These are phyloP conservation scores for Cercospora sp. DNA, from an alignment of 2,329 filamentous ascomycete species.

Conservation along the genomic window DNA sequence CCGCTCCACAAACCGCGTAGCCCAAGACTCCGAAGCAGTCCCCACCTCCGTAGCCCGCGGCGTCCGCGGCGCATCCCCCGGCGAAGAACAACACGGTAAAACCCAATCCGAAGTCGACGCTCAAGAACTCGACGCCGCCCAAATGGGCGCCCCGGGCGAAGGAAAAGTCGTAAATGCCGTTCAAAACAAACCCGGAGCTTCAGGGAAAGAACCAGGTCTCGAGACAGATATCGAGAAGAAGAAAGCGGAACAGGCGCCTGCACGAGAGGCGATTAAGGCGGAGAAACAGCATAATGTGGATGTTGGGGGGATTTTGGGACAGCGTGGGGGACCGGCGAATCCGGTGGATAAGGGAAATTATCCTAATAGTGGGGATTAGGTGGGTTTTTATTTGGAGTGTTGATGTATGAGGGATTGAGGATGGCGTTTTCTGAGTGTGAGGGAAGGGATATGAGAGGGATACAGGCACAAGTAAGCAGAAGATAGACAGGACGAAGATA, in stretches of 20 bases:
- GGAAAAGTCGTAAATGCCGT: conserved; percentile 48
- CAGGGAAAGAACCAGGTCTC: conserved; percentile 43
- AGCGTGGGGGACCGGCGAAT: conserved; percentile 49
- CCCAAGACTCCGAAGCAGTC: conserved; percentile 39
- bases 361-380: conserved; percentile 29
- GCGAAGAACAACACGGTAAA: conserved; percentile 46
- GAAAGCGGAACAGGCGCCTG: conserved; percentile 51
- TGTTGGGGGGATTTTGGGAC: conserved; percentile 47
- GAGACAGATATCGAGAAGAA: conserved; percentile 52
- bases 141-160: conserved; percentile 52
- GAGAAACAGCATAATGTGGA: conserved; percentile 41
- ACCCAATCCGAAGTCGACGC: conserved; percentile 46
- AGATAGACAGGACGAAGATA: not conserved
- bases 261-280: conserved; percentile 44
- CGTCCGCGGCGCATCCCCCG: conserved; percentile 46
- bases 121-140: conserved; percentile 49
- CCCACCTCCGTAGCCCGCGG: conserved; percentile 44
- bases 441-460: not conserved
- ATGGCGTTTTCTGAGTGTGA: not conserved
- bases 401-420: not conserved
- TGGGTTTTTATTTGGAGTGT: not conserved
- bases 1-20: conserved; percentile 40
- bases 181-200: conserved; percentile 40
- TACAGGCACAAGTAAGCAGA: not conserved
- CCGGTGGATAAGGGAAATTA: conserved; percentile 39